Evolutionary conservation across 2,329 filamentous ascomycete genomes (phyloP).

Genomic region (Sporothrix variecibatus): DNA sequence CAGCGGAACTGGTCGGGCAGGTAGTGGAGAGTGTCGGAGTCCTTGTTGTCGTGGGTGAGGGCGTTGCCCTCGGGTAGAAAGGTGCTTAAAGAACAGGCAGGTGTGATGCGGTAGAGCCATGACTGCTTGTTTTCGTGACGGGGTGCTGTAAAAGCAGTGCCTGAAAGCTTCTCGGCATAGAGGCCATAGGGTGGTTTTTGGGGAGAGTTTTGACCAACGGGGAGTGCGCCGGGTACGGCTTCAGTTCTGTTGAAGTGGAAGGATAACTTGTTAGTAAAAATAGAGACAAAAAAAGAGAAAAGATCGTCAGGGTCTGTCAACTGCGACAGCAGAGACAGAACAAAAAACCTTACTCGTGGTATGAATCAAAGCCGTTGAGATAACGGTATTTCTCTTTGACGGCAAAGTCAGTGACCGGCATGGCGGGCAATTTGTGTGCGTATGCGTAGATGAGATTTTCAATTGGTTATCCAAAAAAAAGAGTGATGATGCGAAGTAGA

Average conservation of each 20-base stretch:
- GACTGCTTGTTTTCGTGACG: slow-evolving; percentile 69
- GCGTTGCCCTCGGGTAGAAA: slow-evolving; percentile 43
- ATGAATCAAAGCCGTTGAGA: slow-evolving; percentile 74
- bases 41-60: slow-evolving; percentile 37
- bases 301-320: neutral
- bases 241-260: slow-evolving; percentile 60
- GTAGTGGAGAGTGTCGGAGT: slow-evolving; percentile 55
- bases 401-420: slow-evolving; percentile 54
- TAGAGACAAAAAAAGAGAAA: too few relatives aligned
- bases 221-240: slow-evolving; percentile 72
- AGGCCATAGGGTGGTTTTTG: slow-evolving; percentile 78
- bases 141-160: slow-evolving; percentile 70
- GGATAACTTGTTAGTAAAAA: neutral
- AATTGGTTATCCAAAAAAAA: neutral
- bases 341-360: slow-evolving; percentile 67
- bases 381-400: slow-evolving; percentile 67
- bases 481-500: neutral
- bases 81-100: slow-evolving; percentile 61
- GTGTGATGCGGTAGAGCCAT: slow-evolving; percentile 71
- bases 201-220: slow-evolving; percentile 76
- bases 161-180: slow-evolving; percentile 78
- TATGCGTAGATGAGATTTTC: neutral
- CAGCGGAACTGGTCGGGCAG: slow-evolving; percentile 81
- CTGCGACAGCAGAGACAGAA: neutral
- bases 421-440: slow-evolving; percentile 34